A percentile compares a stretch with the other conserved stretches of the same genome.
Evolutionary conservation across 257 asterid genomes (phyloP).

Genomic region (Leonotis leonurus): DNA sequence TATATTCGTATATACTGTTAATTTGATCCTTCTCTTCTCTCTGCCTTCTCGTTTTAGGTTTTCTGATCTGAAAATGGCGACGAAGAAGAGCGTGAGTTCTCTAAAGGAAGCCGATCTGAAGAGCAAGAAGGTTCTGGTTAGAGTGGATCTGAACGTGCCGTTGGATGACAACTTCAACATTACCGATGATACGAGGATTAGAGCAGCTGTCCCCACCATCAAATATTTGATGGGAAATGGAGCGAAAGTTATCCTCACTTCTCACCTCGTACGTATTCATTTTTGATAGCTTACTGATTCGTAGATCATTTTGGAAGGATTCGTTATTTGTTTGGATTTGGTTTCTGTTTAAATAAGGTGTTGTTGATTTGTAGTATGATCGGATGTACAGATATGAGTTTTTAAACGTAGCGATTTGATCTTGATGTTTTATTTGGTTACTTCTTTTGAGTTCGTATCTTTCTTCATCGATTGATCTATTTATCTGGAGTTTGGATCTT

Average conservation of each 20-base stretch:
- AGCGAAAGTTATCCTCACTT: conserved; percentile 63
- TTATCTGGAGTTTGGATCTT: background rate
- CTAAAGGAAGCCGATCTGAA: conserved; percentile 74
- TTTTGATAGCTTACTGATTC: background rate
- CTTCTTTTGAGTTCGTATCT: background rate
- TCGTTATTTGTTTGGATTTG: background rate
- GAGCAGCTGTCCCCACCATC: conserved; percentile 82
- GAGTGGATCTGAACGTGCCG: conserved; percentile 89
- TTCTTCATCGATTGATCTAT: background rate
- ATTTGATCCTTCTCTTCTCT: background rate
- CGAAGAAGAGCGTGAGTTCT: conserved; percentile 79
- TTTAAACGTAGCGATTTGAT: background rate
- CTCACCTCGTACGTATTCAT: conserved; percentile 57
- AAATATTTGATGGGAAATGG: conserved; percentile 52
- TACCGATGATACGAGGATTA: conserved; percentile 79
- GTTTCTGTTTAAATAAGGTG: background rate
- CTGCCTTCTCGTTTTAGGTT: no score
- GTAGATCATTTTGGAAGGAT: background rate
- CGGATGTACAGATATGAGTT: background rate
- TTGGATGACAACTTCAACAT: conserved; percentile 69
- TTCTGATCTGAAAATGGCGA: conserved; percentile 50
- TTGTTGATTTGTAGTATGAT: background rate
- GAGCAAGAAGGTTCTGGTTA: conserved; percentile 71
- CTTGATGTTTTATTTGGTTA: background rate
- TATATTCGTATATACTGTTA: background rate